Evolutionary conservation across 192 early-diverging fungal species (phyloP).

Genomic region (Backusella morwellensis): DNA sequence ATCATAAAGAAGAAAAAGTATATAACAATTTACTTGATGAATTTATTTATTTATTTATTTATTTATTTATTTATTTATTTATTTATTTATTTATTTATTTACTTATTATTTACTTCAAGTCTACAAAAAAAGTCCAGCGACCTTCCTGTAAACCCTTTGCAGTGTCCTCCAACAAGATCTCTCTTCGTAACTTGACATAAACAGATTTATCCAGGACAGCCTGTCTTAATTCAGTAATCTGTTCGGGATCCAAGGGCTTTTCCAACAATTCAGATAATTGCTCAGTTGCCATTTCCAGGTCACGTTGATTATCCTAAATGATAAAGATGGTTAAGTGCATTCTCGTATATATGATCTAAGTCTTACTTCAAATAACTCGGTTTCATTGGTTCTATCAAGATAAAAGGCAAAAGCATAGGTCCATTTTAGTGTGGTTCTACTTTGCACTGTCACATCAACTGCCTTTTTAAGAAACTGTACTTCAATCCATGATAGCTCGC

Average conservation of each 20-base stretch:
- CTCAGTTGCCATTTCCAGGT: constrained; percentile 97
- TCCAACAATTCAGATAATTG: constrained; percentile 89
- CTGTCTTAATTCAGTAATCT: constrained; percentile 78
- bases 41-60: background rate
- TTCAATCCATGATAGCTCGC: constrained; percentile 94
- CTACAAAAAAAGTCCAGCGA: constrained; percentile 72
- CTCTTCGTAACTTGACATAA: constrained; percentile 83
- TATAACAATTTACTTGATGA: background rate
- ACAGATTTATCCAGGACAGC: constrained; percentile 90
- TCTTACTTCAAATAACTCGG: constrained; percentile 79
- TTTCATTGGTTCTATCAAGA: constrained; percentile 79
- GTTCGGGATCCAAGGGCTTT: constrained; percentile 71
- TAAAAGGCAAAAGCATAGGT: constrained; percentile 98
- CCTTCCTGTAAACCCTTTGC: constrained; percentile 80
- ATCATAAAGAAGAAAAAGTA: too few relatives aligned
- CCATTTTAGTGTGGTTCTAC: constrained; percentile 95
- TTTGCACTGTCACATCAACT: constrained; percentile 83
- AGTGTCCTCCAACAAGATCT: constrained; percentile 89
- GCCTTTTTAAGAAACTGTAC: constrained; percentile 95
- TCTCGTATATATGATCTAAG: too few relatives aligned
- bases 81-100: background rate
- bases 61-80: background rate
- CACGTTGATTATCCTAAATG: constrained; percentile 84
- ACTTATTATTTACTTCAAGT: constrained; percentile 31
- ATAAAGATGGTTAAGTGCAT: too few relatives aligned